phyloP scores from a whole-genome alignment of 2,329 filamentous ascomycete genomes.

The Alternaria ethzedia region DNA sequence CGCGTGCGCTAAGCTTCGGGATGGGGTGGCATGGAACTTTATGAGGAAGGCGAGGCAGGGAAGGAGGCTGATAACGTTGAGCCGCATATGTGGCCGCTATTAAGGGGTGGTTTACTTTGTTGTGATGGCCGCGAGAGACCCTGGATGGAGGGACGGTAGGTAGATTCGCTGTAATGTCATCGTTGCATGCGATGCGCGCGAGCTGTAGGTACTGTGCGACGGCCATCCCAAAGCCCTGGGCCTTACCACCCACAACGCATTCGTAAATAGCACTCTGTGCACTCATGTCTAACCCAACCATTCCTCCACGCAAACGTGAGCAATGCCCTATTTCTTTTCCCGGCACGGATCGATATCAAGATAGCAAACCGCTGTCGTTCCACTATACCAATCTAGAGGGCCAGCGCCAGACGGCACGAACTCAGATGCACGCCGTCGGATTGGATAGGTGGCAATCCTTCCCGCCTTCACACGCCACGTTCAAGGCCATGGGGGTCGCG shows the following conservation, averaged over 20 bases:
- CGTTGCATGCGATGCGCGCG: not conserved
- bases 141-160: not conserved
- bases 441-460: constrained; percentile 5
- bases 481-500: not conserved
- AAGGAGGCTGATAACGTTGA: constrained; percentile 25
- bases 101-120: not conserved
- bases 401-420: not conserved
- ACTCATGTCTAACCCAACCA: not conserved
- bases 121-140: not conserved
- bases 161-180: not conserved
- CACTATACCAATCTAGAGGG: constrained; percentile 1
- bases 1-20: constrained; percentile 1
- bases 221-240: not conserved
- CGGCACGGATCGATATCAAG: not conserved
- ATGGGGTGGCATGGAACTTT: not conserved
- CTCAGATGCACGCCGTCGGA: not conserved
- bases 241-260: not conserved
- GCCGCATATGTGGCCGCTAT: constrained; percentile 26
- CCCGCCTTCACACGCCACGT: constrained; percentile 9
- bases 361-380: constrained; percentile 2
- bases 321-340: not conserved
- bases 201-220: not conserved
- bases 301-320: constrained; percentile 1
- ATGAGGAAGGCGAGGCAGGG: constrained; percentile 7
- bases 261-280: constrained; percentile 6